Base-by-base conservation (phyloP, 116 monocot species). In the Iris pallida region DNA sequence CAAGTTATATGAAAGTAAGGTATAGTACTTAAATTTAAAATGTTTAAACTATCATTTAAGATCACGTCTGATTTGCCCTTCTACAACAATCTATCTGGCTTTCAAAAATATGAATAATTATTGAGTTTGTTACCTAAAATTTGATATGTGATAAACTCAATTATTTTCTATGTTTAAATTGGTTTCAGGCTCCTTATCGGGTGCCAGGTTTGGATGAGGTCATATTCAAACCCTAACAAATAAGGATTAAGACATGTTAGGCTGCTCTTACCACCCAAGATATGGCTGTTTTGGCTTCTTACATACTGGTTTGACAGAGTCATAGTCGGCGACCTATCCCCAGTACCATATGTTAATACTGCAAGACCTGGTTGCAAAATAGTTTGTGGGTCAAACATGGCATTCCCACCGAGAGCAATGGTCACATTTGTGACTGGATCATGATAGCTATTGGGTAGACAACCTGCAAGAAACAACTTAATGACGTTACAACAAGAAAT, bases 381-480 rank as follows among this genome's bases (percentile, higher is more conserved):
- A 17, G 20, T 42, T 12, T 20, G 45, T 53, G 66, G 42, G 14
- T 14, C 52, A 53, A 47, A 42, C 10, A 47, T 42, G 51, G 14
- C 40, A 30, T 65, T 68, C 49, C 61, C 75, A 68, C 16, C 55
- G 42, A 16, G 49, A 49, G 8, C 40, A 46, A 19, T 16, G 53
- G 71, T 19, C 51, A 66, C 12, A 16, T 46, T 67, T 10, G 71
- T 14, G 47, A 47, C 66, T n/a, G 42, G 40, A 2, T 49, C 42
- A 56, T 62, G 57, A 17, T 60, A 61, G 6, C 65, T 59, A 62
- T 55, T 71, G 19, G 66, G 64, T 48, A 49, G 8, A 66, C 61
- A 63, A 57, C 75, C 80, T 81, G 71, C 45, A 61, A 66, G 52
- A 13, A 15, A 42, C 53, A 52, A 59, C 5, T 16, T 15, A 47